Conservation (phyloP, 805 yeast species). For the Saturnispora gosingensis region DNA sequence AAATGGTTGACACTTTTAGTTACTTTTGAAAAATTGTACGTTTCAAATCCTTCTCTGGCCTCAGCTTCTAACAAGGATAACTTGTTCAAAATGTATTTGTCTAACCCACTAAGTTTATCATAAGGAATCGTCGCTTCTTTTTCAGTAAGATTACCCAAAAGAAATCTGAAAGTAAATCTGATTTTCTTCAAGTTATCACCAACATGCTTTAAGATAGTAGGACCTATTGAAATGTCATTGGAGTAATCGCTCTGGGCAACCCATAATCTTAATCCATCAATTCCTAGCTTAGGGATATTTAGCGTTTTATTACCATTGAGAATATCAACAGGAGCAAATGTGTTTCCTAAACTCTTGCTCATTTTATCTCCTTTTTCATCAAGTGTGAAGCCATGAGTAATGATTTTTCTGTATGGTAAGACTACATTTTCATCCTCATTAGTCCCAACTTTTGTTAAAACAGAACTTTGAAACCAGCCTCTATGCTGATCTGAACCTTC, state of each 20-base stretch:
- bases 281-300: slow-evolving; percentile 59
- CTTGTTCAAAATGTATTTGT: slow-evolving; percentile 52
- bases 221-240: slow-evolving; percentile 67
- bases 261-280: slow-evolving; percentile 87
- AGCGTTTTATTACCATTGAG: slow-evolving; percentile 48
- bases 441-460: slow-evolving; percentile 62
- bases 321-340: slow-evolving; percentile 57
- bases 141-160: slow-evolving; percentile 63
- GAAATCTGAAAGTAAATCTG: slow-evolving; percentile 68
- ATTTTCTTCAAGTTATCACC: slow-evolving; percentile 75
- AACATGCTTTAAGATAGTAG: slow-evolving; percentile 62
- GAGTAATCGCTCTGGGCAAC: slow-evolving; percentile 84
- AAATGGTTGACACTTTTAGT: slow-evolving; percentile 61
- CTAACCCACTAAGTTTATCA: slow-evolving; percentile 37
- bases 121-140: slow-evolving; percentile 28
- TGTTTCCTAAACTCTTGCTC: slow-evolving; percentile 91
- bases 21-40: slow-evolving; percentile 60
- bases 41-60: slow-evolving; percentile 38
- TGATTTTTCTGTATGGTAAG: slow-evolving; percentile 59
- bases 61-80: slow-evolving; percentile 38
- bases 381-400: slow-evolving; percentile 90
- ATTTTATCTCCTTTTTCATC: slow-evolving; percentile 82
- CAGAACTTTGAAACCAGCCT: slow-evolving; percentile 97
- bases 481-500: slow-evolving; percentile 99
- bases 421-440: slow-evolving; percentile 22